Percentiles rank a stretch among this genome's conserved stretches.
These are phyloP conservation scores for Erythrophleum ivorense DNA, from an alignment of 331 rosid species.

Conservation along the genomic window DNA sequence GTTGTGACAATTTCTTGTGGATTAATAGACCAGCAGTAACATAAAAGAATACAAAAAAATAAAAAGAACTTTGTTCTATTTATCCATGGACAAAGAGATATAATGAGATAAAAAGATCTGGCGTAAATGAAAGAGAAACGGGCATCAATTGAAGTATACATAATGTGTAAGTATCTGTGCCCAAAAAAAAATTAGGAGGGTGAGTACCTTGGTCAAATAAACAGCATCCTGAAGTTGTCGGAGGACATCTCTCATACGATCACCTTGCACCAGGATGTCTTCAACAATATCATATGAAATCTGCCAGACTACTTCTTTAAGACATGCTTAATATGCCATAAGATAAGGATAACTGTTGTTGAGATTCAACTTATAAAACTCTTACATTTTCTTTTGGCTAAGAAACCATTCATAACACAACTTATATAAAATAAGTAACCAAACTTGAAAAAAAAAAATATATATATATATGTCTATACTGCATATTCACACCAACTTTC, in stretches of 20 bases:
- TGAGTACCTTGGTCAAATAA: slow-evolving; percentile 77
- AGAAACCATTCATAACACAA: background rate
- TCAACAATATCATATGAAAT: slow-evolving; percentile 81
- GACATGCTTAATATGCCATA: slow-evolving; percentile 20
- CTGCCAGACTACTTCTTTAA: slow-evolving; percentile 55
- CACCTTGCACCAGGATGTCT: slow-evolving; percentile 86
- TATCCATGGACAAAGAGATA: slow-evolving; percentile 11
- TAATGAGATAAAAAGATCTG: background rate
- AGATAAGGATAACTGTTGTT: slow-evolving; percentile 4
- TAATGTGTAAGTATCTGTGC: slow-evolving; percentile 3
- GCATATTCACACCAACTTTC: slow-evolving; percentile 10
- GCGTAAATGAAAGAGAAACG: background rate
- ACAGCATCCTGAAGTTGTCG: slow-evolving; percentile 95
- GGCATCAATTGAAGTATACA: background rate
- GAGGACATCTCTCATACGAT: slow-evolving; percentile 70
- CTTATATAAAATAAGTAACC: background rate
- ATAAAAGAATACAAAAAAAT: background rate
- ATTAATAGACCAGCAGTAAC: slow-evolving; percentile 18
- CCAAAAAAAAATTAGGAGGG: background rate
- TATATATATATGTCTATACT: background rate
- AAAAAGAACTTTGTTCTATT: background rate
- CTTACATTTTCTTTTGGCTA: background rate
- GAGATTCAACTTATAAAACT: slow-evolving; percentile 11
- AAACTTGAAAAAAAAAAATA: background rate
- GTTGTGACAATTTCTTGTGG: slow-evolving; percentile 8